Conservation (phyloP, 1,284 basidiomycete species). For the Bjerkandera adusta region DNA sequence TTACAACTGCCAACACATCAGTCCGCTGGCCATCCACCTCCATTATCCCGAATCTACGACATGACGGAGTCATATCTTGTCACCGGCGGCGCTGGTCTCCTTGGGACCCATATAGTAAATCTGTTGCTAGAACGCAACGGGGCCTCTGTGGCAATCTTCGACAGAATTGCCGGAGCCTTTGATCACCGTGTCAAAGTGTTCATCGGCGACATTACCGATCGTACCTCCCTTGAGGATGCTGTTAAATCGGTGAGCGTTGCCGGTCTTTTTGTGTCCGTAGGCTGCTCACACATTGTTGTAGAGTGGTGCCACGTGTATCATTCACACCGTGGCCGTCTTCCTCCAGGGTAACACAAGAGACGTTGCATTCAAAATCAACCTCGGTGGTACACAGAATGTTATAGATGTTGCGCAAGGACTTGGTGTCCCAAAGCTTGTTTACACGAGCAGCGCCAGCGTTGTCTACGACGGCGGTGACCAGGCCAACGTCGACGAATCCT, state of each 20-base stretch:
- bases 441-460: conserved; percentile 61
- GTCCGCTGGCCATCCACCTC: too few species aligned
- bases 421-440: conserved; percentile 55
- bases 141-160: conserved; percentile 46
- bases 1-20: too few species aligned
- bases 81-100: conserved; percentile 55
- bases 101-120: conserved; percentile 55
- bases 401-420: conserved; percentile 43
- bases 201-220: conserved; percentile 49
- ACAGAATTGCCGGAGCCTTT: conserved; percentile 51
- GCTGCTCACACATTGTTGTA: neutral
- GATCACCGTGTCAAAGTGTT: conserved; percentile 49
- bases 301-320: conserved; percentile 47
- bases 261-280: conserved; percentile 3
- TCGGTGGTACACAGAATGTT: conserved; percentile 54
- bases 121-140: conserved; percentile 47
- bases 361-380: conserved; percentile 40
- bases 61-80: conserved; percentile 36
- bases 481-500: conserved; percentile 60
- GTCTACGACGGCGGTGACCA: conserved; percentile 55
- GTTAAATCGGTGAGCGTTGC: conserved; percentile 38
- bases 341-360: conserved; percentile 46
- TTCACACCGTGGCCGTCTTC: conserved; percentile 56
- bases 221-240: conserved; percentile 41
- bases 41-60: too few species aligned